Evolutionary conservation across 495 filamentous ascomycete species (phyloP).

Genomic region (Tuber melanosporum): DNA sequence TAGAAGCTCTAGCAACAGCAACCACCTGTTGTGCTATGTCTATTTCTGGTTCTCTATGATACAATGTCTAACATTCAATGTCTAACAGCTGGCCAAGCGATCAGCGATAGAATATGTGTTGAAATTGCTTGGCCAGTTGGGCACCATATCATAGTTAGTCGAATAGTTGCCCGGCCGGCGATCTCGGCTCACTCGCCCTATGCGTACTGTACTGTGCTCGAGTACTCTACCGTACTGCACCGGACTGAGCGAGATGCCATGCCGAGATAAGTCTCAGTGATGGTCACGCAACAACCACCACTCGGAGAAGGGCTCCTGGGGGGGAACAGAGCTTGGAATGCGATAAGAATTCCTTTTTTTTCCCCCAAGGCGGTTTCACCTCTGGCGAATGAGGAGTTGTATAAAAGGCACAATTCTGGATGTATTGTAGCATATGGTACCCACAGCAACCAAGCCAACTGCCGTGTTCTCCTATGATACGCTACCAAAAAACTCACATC

Average conservation of each 20-base stretch:
- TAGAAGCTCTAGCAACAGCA: background rate
- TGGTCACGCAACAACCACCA: background rate
- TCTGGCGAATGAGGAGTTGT: background rate
- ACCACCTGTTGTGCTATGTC: background rate
- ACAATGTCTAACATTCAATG: background rate
- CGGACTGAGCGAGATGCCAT: background rate
- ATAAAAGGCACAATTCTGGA: background rate
- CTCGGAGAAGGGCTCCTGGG: background rate
- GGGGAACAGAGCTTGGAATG: background rate
- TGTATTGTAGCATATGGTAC: background rate
- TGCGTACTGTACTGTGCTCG: background rate
- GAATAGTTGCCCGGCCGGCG: background rate
- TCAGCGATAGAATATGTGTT: background rate
- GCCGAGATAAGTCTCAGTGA: background rate
- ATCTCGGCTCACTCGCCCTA: background rate
- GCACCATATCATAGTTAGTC: background rate
- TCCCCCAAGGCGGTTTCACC: background rate
- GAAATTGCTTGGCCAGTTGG: background rate
- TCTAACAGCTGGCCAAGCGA: background rate
- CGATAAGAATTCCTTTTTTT: conserved; percentile 3
- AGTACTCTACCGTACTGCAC: background rate
- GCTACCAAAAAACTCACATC: background rate
- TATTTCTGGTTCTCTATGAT: background rate
- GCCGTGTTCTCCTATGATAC: background rate
- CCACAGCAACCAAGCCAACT: background rate